A percentile compares a stretch with the other conserved stretches of the same genome.
These are phyloP conservation scores for Bolboschoenoplectus hybrid DNA, from an alignment of 202 grass and related monocot species.

Conservation along the genomic window DNA sequence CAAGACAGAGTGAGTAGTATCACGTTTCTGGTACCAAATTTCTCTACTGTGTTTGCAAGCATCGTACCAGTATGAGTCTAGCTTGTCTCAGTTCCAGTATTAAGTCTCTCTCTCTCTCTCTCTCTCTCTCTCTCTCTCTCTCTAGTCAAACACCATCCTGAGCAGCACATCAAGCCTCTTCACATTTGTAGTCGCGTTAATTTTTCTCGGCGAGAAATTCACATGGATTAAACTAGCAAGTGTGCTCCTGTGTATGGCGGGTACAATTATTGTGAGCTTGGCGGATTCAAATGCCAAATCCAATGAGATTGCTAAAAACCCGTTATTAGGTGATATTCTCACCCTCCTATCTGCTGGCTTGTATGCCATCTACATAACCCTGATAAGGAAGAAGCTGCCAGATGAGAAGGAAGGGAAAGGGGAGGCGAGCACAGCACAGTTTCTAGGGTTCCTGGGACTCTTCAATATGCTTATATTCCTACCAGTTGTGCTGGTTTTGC, in stretches of 20 bases:
- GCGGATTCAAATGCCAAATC: conserved; percentile 62
- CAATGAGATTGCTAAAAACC: conserved; percentile 76
- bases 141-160: conserved; percentile 97
- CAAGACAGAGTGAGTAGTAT: conserved; percentile 16
- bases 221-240: conserved; percentile 89
- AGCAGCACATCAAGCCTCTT: conserved; percentile 97
- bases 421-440: conserved; percentile 92
- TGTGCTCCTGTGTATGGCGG: conserved; percentile 95
- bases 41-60: not conserved
- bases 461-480: conserved; percentile 95
- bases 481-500: conserved; percentile 75
- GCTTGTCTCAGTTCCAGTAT: not conserved
- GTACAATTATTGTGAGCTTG: conserved; percentile 92
- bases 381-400: conserved; percentile 89
- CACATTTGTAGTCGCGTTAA: conserved; percentile 90
- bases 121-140: conserved; percentile 20
- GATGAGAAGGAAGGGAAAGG: conserved; percentile 95
- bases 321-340: conserved; percentile 80
- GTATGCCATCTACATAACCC: conserved; percentile 89
- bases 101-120: conserved; percentile 17
- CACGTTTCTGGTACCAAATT: conserved; percentile 12
- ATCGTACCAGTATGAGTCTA: not conserved
- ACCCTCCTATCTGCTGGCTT: conserved; percentile 80
- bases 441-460: conserved; percentile 84
- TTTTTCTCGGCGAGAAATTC: conserved; percentile 89